Conservation (phyloP, 202 grass and related monocot genomes). For the Musa balbisiana region DNA sequence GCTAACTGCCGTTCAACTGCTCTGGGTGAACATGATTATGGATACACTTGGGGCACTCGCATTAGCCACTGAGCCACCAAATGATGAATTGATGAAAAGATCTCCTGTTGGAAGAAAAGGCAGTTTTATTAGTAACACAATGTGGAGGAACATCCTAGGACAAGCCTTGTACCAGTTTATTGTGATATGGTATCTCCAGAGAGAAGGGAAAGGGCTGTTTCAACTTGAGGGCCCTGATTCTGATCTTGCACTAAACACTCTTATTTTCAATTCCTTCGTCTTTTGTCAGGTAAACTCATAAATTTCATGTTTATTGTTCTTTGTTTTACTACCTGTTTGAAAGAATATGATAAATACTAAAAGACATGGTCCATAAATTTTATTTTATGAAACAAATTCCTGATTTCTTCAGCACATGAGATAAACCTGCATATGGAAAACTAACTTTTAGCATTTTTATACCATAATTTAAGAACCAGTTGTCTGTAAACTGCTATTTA, state of each 20-base stretch:
- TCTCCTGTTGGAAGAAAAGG: slow-evolving; percentile 48
- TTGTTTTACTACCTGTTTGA: neutral
- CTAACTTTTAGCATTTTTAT: neutral
- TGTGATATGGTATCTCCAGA: slow-evolving; percentile 63
- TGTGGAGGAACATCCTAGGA: slow-evolving; percentile 92
- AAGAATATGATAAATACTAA: no score
- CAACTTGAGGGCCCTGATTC: slow-evolving; percentile 50
- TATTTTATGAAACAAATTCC: neutral
- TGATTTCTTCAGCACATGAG: neutral
- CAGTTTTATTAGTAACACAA: slow-evolving; percentile 75
- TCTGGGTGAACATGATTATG: slow-evolving; percentile 99
- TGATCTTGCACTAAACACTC: slow-evolving; percentile 56
- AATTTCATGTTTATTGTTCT: neutral
- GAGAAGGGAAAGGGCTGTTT: slow-evolving; percentile 47
- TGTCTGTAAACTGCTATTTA: no score
- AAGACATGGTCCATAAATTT: no score
- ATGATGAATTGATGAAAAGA: slow-evolving; percentile 94
- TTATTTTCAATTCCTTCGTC: slow-evolving; percentile 92
- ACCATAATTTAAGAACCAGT: neutral
- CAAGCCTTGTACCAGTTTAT: slow-evolving; percentile 78
- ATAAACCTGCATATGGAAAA: neutral
- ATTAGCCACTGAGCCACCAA: slow-evolving; percentile 84
- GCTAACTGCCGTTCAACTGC: slow-evolving; percentile 80
- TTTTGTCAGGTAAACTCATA: slow-evolving; percentile 70
- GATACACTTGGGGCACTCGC: slow-evolving; percentile 91